phyloP scores from a whole-genome alignment of 78 protist species.

The Dictyostelium capitatum region DNA sequence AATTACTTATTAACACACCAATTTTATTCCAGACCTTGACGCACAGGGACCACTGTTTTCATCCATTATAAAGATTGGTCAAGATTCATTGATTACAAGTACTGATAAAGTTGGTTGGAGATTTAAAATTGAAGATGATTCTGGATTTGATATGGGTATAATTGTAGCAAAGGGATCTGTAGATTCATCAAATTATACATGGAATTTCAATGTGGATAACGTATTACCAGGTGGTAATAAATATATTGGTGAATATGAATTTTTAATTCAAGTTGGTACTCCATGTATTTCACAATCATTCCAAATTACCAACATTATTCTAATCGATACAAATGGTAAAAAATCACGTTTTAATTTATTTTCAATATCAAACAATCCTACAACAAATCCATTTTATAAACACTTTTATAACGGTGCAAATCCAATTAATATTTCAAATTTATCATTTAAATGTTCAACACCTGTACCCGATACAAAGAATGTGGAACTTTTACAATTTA shows the following conservation, averaged over 20 bases:
- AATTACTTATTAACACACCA: too few species aligned
- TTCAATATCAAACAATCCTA: neutral
- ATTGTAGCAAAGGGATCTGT: neutral
- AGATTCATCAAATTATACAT: neutral
- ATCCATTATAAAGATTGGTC: neutral
- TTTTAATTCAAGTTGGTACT: neutral
- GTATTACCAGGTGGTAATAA: neutral
- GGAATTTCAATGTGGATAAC: neutral
- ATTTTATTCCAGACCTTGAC: too few species aligned
- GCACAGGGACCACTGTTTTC: neutral
- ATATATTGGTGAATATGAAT: neutral
- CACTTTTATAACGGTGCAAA: neutral
- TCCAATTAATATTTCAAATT: too few species aligned
- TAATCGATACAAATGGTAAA: neutral
- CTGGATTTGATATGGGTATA: neutral
- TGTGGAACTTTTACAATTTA: too few species aligned
- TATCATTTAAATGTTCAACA: neutral
- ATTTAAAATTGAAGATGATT: neutral
- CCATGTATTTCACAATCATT: neutral
- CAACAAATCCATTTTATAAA: neutral
- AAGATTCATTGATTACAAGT: neutral
- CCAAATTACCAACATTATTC: neutral
- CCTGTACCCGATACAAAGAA: too few species aligned
- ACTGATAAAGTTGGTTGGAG: neutral
- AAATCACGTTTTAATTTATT: neutral